A percentile compares a stretch with the other conserved stretches of the same genome.
phyloP scores from a whole-genome alignment of 73 alveolate species.

The Paramecium primaurelia region DNA sequence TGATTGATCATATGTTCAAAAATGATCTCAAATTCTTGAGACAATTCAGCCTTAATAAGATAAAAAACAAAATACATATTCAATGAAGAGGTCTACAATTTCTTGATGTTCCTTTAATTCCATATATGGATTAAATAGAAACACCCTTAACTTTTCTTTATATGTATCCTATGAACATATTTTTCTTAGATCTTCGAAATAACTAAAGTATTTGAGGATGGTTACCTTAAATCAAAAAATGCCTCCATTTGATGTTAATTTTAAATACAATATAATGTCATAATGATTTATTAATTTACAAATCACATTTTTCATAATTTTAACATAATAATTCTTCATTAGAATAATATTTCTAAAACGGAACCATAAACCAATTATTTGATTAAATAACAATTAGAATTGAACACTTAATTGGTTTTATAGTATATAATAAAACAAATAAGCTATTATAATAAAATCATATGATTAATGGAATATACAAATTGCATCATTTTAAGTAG shows the following conservation, averaged over 20 bases:
- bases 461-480: background rate
- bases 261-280: background rate
- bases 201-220: background rate
- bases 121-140: background rate
- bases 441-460: too few species aligned
- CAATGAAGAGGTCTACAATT: background rate
- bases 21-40: background rate
- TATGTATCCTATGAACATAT: background rate
- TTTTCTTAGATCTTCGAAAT: background rate
- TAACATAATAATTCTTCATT: background rate
- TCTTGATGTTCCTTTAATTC: background rate
- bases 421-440: too few species aligned
- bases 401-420: background rate
- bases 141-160: background rate
- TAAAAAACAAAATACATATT: background rate
- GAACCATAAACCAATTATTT: constrained; percentile 57
- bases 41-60: background rate
- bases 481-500: background rate
- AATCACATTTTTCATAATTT: background rate
- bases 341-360: constrained; percentile 47
- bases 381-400: background rate
- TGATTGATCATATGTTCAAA: background rate
- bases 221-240: background rate
- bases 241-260: background rate
- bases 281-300: background rate